Base-by-base conservation (phyloP, 192 early-diverging fungal genomes). In the Borealophlyctis nickersoniae region DNA sequence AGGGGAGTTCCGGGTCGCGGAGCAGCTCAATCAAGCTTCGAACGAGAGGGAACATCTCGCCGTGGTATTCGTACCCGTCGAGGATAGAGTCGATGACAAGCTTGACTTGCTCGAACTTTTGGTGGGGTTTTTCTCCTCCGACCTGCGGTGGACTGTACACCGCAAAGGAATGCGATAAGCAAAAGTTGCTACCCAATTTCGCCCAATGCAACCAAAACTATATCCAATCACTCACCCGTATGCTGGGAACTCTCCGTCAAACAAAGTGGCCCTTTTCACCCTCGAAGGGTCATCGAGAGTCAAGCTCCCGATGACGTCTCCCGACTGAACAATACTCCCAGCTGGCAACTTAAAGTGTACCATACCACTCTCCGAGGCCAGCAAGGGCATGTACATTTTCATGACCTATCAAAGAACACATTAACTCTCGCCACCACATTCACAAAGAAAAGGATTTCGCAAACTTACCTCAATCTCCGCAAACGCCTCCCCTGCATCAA, bases 311-410 rank as follows among this genome's bases (percentile, higher is more conserved):
- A 99, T 89, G 53, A 99, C 88, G 69, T 99, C 96, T 65, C 95
- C 96, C 32, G 89, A 87, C 4, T 86, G 77, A 29, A 99, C 78
- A 4, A 90, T 76, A 39, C 89, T 84, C 35, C 92, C 92, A 16
- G 90, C 85, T 68, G 92, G 95, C 69, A 93, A 91, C 66, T 87
- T 86, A 70, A 92, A 89, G 72, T 90, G 87, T 39, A 96, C 89
- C 16, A 92, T 76, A 54, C 96, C 96, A 75, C 89, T 89, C 69
- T 97, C 94, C 28, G 84, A 73, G 32, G 94, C 91, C 24, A 94
- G 80, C 67, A 99, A 78, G 56, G 95, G 94, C 96, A 99, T 99
- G 79, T 96, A 95, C 96, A 99, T 99, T 82, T 99, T 99, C 96
- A 99, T 99, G 50, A 96, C 93, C 39, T 45, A 45, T 7, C 7